Evolutionary conservation across 192 early-diverging fungal species (phyloP), one percentile per base, ranked within the genome.

Genomic region (Linderina pennispora): DNA sequence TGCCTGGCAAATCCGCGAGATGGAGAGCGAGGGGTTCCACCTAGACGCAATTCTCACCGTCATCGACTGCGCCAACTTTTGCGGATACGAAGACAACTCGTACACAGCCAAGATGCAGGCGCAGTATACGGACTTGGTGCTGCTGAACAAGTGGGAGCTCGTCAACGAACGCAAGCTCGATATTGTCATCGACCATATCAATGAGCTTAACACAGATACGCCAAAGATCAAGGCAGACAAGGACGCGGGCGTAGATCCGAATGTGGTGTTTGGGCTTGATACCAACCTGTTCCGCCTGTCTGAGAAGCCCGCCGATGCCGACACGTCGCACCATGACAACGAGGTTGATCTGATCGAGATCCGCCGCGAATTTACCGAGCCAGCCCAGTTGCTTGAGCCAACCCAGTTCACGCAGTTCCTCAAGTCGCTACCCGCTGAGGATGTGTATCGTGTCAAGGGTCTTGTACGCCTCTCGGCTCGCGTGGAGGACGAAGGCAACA

Each of bases 91-190:
- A 48, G 95, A 98, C 56, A 96, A 88, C n/a, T 86, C 83, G 15
- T 96, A 96, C 54, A 98, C 95, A 0, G 95, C 95, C 3, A 80
- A 86, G 41, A 63, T 98, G 67, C 95, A 98, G 58, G 91, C 91
- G 10, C 77, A 88, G 45, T 90, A 90, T 67, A 88, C 85, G 0
- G 95, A 98, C 51, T 69, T 98, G 2, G 90, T 98, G 37, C 61
- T 98, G 21, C 74, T 98, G 16, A 96, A 94, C 74, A 98, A 98
- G 70, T 84, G 86, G 50, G 86, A 92, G 44, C 71, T 84, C 40
- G 87, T 86, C 14, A 70, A 77, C 26, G 90, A 92, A 67, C 77
- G 81, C 15, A 74, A 94, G 44, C 58, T 94, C 39, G 95, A 98
- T 52, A 41, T 80, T 36, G 89, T 96, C 4, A 61, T 96, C n/a